A percentile compares a stretch with the other conserved stretches of the same genome.
These are phyloP conservation scores for Arthrobotrys entomopaga DNA, from an alignment of 2,329 filamentous ascomycete species.

Conservation along the genomic window DNA sequence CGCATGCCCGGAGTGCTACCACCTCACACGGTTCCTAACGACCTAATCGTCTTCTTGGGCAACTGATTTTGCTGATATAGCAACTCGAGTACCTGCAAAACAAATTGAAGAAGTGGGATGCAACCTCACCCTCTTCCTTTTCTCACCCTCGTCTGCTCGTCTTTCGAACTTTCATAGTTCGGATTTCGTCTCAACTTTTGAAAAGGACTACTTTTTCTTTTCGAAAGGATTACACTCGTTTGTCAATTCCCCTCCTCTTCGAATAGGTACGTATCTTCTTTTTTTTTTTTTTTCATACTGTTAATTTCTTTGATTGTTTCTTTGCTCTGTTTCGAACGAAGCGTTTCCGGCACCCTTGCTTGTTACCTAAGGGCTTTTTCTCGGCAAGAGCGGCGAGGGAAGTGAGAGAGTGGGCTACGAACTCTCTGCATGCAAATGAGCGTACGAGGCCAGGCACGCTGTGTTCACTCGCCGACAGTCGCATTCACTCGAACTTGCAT, in stretches of 20 bases:
- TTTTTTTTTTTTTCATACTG: constrained; percentile 3
- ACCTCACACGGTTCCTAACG: constrained; percentile 37
- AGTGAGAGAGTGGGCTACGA: constrained; percentile 26
- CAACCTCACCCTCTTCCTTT: constrained; percentile 27
- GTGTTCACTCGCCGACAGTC: constrained; percentile 22
- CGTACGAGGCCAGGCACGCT: constrained; percentile 26
- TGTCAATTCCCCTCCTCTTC: constrained; percentile 18
- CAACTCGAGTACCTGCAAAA: constrained; percentile 30
- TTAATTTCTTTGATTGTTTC: neutral
- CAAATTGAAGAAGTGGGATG: constrained; percentile 23
- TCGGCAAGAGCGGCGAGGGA: neutral
- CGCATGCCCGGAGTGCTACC: constrained; percentile 32
- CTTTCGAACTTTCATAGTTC: constrained; percentile 27
- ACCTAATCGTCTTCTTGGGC: constrained; percentile 39
- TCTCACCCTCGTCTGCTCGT: constrained; percentile 27
- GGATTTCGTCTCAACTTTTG: constrained; percentile 33
- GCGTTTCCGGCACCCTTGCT: constrained; percentile 34
- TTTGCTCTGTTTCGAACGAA: constrained; percentile 9
- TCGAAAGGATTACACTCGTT: constrained; percentile 51
- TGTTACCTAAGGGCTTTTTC: constrained; percentile 7
- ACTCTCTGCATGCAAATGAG: constrained; percentile 35
- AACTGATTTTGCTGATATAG: constrained; percentile 49
- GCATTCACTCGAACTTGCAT: constrained; percentile 41
- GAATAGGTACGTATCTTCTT: constrained; percentile 32
- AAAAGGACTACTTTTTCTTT: constrained; percentile 10